These are phyloP conservation scores for Mycena kentingensis DNA, from an alignment of 768 basidiomycete species.

Conservation along the genomic window DNA sequence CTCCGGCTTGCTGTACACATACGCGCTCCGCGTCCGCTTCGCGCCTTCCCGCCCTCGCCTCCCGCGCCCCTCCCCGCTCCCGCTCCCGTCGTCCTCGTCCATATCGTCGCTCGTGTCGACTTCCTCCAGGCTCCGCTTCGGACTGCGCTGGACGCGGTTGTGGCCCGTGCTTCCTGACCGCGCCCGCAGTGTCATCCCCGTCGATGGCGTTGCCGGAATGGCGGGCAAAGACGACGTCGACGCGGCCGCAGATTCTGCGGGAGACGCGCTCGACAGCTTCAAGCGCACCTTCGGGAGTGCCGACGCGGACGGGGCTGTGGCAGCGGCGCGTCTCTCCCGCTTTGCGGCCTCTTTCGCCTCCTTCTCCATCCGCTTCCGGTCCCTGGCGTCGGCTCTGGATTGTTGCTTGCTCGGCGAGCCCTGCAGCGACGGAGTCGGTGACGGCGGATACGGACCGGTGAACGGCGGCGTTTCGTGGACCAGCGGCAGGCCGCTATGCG, in stretches of 20 bases:
- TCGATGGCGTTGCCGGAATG: not conserved
- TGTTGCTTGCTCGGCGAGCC: conserved; percentile 41
- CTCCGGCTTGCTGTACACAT: conserved; percentile 17
- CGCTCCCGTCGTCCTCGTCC: conserved; percentile 52
- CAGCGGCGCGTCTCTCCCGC: conserved; percentile 6
- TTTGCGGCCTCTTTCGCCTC: conserved; percentile 28
- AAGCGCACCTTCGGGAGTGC: conserved; percentile 33
- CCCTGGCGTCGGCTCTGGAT: conserved; percentile 33
- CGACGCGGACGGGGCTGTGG: conserved; percentile 2
- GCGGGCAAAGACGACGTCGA: conserved; percentile 3
- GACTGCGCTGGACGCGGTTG: conserved; percentile 43
- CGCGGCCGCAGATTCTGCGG: conserved; percentile 13
- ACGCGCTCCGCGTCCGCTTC: conserved; percentile 36
- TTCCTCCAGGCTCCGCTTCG: conserved; percentile 51
- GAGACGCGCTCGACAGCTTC: conserved; percentile 30
- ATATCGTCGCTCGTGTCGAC: not conserved
- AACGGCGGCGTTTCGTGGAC: conserved; percentile 53
- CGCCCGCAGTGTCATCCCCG: not conserved
- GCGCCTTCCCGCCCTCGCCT: conserved; percentile 34
- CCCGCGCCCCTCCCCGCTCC: conserved; percentile 22
- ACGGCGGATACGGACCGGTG: conserved; percentile 31
- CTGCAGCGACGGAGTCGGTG: conserved; percentile 30
- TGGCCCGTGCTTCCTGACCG: not conserved
- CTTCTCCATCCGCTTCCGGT: conserved; percentile 27
- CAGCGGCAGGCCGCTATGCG: conserved; percentile 73